Base-by-base conservation (phyloP, 2,329 filamentous ascomycete species). In the Aspergillus tamarii region DNA sequence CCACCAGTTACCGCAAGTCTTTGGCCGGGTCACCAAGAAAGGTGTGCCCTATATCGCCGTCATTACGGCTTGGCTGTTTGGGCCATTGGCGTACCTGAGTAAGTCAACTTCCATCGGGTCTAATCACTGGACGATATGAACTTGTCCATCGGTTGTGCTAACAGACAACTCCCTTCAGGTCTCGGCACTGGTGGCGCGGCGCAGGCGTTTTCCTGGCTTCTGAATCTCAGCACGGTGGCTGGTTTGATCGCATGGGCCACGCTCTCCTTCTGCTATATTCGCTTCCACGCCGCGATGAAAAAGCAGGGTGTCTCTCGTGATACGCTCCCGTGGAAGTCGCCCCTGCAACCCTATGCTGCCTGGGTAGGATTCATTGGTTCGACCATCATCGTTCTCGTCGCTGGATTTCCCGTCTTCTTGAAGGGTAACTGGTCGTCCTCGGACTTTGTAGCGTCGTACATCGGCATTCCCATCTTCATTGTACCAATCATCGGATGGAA, bases 351-450 rank as follows among this genome's bases (percentile, higher is more conserved):
- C 1, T 91, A 89, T 73, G 85, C 85, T 1, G 84, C 88, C 0
- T 92, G 84, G 76, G 76, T 84, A 36, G 82, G 84, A 16, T 84
- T 91, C 1, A 73, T 85, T 43, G 73, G 88, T 34, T 84, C 91
- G 46, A 73, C 76, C 3, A 77, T 92, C 30, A 81, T 92, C 16
- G 87, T 85, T 3, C 74, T 92, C 4, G 87, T 90, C 64, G 90
- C 90, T 64, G 90, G 89, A 1, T 93, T 92, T 76, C 84, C 88
- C 6, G 74, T 76, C 2, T 77, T 77, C 61, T 61, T 77, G 21
- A 75, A 77, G 60, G 74, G 74, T 1, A 73, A 75, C 36, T 74
- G 73, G 73, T 68, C 48, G 53, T 68, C 76, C 0, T 74, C 77
- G 0, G 60, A 73, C 59, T 81, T 81, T 66, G 64, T 81, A 4